Conservation (phyloP, 2,329 filamentous ascomycete genomes). For the Coniochaeta ligniaria region DNA sequence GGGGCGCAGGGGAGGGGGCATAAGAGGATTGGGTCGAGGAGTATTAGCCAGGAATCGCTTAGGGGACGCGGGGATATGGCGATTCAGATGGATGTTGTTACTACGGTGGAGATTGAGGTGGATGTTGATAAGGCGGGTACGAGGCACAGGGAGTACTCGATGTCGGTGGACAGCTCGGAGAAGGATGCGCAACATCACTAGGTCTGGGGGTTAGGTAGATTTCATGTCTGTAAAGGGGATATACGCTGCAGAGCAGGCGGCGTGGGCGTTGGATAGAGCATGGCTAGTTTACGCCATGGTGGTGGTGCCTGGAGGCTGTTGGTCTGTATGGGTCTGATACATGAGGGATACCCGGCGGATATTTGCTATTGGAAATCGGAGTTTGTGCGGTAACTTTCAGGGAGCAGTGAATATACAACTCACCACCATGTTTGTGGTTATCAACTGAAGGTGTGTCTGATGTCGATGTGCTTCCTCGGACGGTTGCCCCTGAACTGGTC, state of each 20-base stretch:
- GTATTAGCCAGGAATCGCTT: conserved; percentile 11
- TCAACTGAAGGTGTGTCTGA: neutral
- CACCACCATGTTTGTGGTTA: neutral
- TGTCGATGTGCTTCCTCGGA: no score
- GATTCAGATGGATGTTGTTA: conserved; percentile 22
- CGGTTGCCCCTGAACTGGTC: neutral
- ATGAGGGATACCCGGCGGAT: neutral
- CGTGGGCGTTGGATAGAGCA: no score
- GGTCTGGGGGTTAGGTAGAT: neutral
- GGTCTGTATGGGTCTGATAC: neutral
- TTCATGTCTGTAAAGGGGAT: no score
- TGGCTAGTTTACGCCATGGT: no score
- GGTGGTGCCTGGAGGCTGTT: neutral
- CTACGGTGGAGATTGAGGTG: conserved; percentile 20
- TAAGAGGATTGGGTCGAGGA: conserved; percentile 2
- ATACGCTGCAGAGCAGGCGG: no score
- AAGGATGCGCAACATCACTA: neutral
- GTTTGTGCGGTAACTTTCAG: neutral
- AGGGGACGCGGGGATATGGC: conserved; percentile 6
- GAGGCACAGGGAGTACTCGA: neutral
- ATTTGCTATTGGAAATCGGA: neutral
- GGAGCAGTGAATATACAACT: neutral
- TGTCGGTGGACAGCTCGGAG: neutral
- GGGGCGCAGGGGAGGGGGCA: neutral
- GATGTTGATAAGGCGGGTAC: neutral